Conservation (phyloP, 2,329 filamentous ascomycete species). For the Thyridium curvatum region DNA sequence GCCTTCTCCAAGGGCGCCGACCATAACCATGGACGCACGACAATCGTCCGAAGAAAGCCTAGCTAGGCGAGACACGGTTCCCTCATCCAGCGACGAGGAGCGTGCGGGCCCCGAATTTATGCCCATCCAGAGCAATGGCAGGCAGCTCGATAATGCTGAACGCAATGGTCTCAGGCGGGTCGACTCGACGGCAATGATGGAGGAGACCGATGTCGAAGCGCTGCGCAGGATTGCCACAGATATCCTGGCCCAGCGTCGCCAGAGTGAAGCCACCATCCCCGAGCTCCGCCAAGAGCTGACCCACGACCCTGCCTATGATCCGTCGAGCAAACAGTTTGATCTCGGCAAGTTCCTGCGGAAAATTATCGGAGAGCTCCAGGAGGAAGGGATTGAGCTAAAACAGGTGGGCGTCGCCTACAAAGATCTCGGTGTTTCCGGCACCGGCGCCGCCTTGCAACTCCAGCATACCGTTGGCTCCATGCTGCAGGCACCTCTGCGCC, state of each 20-base stretch:
- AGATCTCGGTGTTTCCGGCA: conserved; percentile 60
- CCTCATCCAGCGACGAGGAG: no score
- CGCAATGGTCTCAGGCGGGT: no score
- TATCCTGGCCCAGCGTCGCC: conserved; percentile 13
- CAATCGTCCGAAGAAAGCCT: no score
- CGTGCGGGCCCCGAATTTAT: no score
- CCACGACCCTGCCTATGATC: conserved; percentile 28
- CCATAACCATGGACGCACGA: no score
- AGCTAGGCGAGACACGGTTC: no score
- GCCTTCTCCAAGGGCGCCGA: no score
- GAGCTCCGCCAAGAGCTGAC: not conserved
- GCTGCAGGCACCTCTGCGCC: conserved; percentile 49
- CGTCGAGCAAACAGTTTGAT: conserved; percentile 30
- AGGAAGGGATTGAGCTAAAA: conserved; percentile 46
- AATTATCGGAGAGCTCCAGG: conserved; percentile 37
- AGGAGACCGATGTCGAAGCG: not conserved
- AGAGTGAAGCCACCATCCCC: no score
- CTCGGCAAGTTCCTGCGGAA: conserved; percentile 32
- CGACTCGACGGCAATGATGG: not conserved
- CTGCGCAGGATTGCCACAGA: not conserved
- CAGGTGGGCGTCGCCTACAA: conserved; percentile 57
- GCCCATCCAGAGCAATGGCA: no score
- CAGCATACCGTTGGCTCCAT: conserved; percentile 61
- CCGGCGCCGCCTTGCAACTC: conserved; percentile 59
- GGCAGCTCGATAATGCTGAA: no score